These are phyloP conservation scores for Pseudoperonospora humuli DNA, from an alignment of 352 stramenopile genomes.

Conservation along the genomic window DNA sequence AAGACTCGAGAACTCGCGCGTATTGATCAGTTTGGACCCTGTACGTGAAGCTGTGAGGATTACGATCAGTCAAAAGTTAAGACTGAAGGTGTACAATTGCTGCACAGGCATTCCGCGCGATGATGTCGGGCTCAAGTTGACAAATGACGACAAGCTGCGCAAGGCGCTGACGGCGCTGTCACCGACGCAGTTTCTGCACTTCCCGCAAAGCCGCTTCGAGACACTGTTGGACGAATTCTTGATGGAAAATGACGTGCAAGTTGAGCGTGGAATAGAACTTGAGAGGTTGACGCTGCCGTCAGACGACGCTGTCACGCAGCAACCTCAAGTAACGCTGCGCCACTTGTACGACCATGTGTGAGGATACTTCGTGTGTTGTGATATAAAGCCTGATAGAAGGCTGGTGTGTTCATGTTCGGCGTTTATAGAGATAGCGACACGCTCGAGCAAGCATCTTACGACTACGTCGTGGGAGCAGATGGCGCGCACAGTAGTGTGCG, in stretches of 20 bases:
- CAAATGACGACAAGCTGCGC: slow-evolving; percentile 27
- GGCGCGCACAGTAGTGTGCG: slow-evolving; percentile 85
- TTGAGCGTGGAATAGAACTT: slow-evolving; percentile 62
- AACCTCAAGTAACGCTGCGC: slow-evolving; percentile 28
- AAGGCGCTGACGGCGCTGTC: slow-evolving; percentile 40
- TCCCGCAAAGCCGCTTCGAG: slow-evolving; percentile 81
- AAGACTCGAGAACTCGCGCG: slow-evolving; percentile 61
- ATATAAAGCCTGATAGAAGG: neutral
- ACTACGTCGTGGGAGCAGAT: slow-evolving; percentile 88
- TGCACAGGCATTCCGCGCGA: slow-evolving; percentile 40
- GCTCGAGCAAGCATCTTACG: slow-evolving; percentile 38
- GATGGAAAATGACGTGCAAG: slow-evolving; percentile 27
- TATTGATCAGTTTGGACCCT: slow-evolving; percentile 71
- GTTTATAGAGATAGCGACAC: slow-evolving; percentile 28
- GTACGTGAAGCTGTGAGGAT: slow-evolving; percentile 23
- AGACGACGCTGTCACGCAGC: slow-evolving; percentile 1
- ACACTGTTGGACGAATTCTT: slow-evolving; percentile 50
- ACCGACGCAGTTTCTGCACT: slow-evolving; percentile 77
- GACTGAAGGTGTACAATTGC: slow-evolving; percentile 3
- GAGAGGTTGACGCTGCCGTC: slow-evolving; percentile 23
- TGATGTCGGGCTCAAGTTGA: slow-evolving; percentile 3
- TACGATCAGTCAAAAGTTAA: neutral
- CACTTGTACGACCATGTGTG: slow-evolving; percentile 33
- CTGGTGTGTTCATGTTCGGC: neutral
- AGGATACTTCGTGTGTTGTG: neutral